Evolutionary conservation across 225 moss, liverwort and hornwort species (phyloP).

Genomic region (Neckera pumila): DNA sequence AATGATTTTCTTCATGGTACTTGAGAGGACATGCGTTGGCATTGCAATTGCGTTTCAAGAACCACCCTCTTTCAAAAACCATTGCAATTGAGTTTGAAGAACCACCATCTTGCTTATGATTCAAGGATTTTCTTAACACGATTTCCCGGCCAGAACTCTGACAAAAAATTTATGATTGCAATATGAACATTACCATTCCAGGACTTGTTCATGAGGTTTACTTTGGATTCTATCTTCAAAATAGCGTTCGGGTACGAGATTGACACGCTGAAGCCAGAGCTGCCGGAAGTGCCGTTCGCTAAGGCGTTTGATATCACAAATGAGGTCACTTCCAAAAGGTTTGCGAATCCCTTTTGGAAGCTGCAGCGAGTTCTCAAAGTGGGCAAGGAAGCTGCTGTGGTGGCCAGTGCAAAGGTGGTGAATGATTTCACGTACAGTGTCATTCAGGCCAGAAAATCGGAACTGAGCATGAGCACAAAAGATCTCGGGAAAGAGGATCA

Average conservation of each 20-base stretch:
- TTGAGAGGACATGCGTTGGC: neutral
- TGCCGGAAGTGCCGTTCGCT: constrained; percentile 64
- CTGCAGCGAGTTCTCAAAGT: constrained; percentile 46
- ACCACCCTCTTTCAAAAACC: neutral
- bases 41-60: neutral
- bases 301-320: constrained; percentile 67
- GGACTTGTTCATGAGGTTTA: constrained; percentile 50
- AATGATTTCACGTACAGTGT: constrained; percentile 60
- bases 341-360: constrained; percentile 66
- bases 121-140: neutral
- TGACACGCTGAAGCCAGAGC: constrained; percentile 34
- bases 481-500: neutral
- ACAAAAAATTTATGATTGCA: neutral
- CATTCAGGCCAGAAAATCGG: constrained; percentile 40
- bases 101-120: neutral
- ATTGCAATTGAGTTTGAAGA: neutral
- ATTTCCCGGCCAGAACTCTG: neutral
- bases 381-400: constrained; percentile 37
- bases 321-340: constrained; percentile 35
- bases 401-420: constrained; percentile 17
- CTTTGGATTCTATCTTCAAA: constrained; percentile 78
- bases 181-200: neutral
- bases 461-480: neutral
- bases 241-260: constrained; percentile 80
- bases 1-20: neutral